A percentile compares a stretch with the other conserved stretches of the same genome.
Conservation (phyloP, 352 stramenopile genomes). For the Halophytophthora batemanensis region DNA sequence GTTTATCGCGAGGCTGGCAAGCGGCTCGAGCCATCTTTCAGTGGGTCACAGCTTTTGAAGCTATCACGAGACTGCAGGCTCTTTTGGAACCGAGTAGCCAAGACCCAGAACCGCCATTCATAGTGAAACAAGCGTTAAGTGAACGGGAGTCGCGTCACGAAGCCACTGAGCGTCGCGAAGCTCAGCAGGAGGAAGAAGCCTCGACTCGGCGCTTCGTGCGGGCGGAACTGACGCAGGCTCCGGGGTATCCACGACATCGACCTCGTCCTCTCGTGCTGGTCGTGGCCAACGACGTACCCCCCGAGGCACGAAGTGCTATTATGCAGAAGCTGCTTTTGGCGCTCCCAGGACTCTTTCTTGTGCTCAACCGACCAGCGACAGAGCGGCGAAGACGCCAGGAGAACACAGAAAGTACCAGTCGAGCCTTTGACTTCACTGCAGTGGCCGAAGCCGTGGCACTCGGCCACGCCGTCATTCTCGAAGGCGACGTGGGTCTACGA, state of each 20-base stretch:
- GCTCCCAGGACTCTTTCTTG: conserved; percentile 74
- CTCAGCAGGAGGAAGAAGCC: conserved; percentile 36
- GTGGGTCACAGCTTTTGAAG: conserved; percentile 46
- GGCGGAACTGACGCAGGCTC: conserved; percentile 32
- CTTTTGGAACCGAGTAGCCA: conserved; percentile 20
- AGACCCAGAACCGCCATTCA: conserved; percentile 23
- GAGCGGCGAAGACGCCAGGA: conserved; percentile 4
- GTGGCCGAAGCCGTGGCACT: conserved; percentile 37
- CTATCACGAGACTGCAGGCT: conserved; percentile 46
- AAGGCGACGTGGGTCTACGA: conserved; percentile 71
- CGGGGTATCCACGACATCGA: conserved; percentile 29
- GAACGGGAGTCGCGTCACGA: conserved; percentile 45
- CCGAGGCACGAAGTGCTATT: conserved; percentile 28
- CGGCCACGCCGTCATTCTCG: conserved; percentile 66
- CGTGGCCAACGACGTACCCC: conserved; percentile 65
- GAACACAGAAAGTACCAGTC: conserved; percentile 1
- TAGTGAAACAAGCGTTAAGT: conserved; percentile 30
- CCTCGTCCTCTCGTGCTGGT: conserved; percentile 65
- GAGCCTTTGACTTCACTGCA: conserved; percentile 30
- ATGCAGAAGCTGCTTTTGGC: conserved; percentile 33
- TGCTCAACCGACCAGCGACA: conserved; percentile 43
- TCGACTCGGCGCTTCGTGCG: conserved; percentile 62
- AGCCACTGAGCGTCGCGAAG: conserved; percentile 29
- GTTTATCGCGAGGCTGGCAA: conserved; percentile 40
- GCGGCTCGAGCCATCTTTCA: conserved; percentile 54